Conservation (phyloP, 495 filamentous ascomycete genomes). For the Annulohypoxylon moriforme region DNA sequence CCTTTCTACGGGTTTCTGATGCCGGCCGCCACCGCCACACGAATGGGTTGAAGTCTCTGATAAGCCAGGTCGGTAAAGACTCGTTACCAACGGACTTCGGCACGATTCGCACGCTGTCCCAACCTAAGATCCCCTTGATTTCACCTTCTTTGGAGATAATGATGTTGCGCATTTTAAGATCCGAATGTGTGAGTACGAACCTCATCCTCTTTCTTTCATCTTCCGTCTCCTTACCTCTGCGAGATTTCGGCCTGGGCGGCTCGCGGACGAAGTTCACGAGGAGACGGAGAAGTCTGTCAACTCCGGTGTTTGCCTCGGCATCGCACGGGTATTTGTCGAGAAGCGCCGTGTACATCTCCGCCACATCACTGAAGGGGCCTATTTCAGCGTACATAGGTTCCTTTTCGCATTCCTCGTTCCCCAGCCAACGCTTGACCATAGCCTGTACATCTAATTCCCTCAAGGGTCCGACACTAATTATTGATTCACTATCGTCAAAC, state of each 20-base stretch:
- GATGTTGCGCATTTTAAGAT: conserved; percentile 40
- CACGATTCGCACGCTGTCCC: conserved; percentile 30
- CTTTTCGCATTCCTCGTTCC: conserved; percentile 31
- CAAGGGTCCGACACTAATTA: conserved; percentile 24
- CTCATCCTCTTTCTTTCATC: conserved; percentile 10
- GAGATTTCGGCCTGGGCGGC: not conserved
- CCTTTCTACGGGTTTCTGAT: conserved; percentile 24
- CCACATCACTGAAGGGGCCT: conserved; percentile 18
- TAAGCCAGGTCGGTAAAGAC: conserved; percentile 39
- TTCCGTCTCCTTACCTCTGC: conserved; percentile 1
- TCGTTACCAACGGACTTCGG: conserved; percentile 40
- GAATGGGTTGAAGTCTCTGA: conserved; percentile 42
- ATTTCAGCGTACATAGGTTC: conserved; percentile 17
- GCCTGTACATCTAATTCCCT: conserved; percentile 36
- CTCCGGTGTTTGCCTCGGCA: conserved; percentile 19
- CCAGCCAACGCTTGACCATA: conserved; percentile 40
- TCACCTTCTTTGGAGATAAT: conserved; percentile 38
- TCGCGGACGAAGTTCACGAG: conserved; percentile 34
- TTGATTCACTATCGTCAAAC: conserved; percentile 25
- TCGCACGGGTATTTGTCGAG: conserved; percentile 29
- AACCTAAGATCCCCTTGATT: conserved; percentile 40
- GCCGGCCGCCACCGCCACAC: conserved; percentile 35
- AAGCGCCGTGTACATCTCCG: conserved; percentile 34
- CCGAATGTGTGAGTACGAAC: conserved; percentile 42
- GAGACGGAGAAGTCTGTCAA: conserved; percentile 33